Conservation (phyloP, 1,139 yeast species). For the Wickerhamomyces sp. region DNA sequence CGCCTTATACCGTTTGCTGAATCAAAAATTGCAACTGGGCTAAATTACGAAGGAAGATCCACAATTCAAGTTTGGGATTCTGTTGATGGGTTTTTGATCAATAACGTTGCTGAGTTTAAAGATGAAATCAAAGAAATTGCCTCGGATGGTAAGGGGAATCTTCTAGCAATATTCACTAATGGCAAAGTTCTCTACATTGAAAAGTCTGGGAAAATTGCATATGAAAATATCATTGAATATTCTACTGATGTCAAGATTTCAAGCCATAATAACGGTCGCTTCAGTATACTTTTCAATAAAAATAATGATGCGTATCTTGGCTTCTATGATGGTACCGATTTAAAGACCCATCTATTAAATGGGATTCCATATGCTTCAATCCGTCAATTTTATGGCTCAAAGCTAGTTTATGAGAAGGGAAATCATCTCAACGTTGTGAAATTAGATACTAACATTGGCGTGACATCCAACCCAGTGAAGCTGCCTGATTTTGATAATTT, state of each 20-base stretch:
- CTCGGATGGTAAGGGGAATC: background rate
- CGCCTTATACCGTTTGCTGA: conserved; percentile 2
- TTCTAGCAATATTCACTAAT: conserved; percentile 11
- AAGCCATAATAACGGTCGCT: conserved; percentile 15
- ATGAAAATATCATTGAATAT: conserved; percentile 3
- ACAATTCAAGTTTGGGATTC: conserved; percentile 18
- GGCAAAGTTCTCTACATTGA: conserved; percentile 7
- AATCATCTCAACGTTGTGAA: conserved; percentile 7
- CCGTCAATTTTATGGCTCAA: conserved; percentile 18
- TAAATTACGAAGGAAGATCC: conserved; percentile 13
- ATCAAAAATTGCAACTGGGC: conserved; percentile 4
- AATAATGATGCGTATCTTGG: conserved; percentile 8
- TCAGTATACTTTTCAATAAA: conserved; percentile 9
- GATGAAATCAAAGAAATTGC: conserved; percentile 6
- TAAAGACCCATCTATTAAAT: conserved; percentile 6
- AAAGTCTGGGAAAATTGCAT: conserved; percentile 3
- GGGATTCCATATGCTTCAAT: conserved; percentile 10
- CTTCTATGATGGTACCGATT: conserved; percentile 12
- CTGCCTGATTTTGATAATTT: conserved; percentile 5
- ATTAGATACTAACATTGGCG: conserved; percentile 13
- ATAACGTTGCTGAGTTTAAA: conserved; percentile 10
- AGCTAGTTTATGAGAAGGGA: conserved; percentile 12
- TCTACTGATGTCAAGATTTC: conserved; percentile 8
- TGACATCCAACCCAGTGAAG: conserved; percentile 6
- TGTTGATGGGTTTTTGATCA: conserved; percentile 10